A percentile compares a stretch with the other conserved stretches of the same genome.
phyloP scores from a whole-genome alignment of 1,139 yeast species.

The Taphrina communis region DNA sequence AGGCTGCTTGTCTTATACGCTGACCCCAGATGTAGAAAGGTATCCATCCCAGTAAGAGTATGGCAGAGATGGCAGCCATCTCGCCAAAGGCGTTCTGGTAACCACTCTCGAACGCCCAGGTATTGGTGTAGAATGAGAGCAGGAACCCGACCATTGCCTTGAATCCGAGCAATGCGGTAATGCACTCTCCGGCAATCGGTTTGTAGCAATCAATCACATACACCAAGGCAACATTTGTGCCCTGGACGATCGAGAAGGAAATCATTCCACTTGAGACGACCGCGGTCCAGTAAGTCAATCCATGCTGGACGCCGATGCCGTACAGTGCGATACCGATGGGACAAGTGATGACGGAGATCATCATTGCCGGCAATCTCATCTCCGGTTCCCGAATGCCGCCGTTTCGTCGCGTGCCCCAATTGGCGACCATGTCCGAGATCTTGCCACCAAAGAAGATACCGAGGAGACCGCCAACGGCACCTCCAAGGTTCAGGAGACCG shows the following conservation, averaged over 20 bases:
- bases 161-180: constrained; percentile 3
- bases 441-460: constrained; percentile 4
- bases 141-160: constrained; percentile 6
- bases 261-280: neutral
- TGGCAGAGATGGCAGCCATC: constrained; percentile 1
- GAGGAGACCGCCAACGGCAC: constrained; percentile 5
- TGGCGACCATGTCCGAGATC: constrained; percentile 3
- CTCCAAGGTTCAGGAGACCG: constrained; percentile 1
- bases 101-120: constrained; percentile 5
- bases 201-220: constrained; percentile 9
- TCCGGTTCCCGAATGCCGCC: constrained; percentile 14
- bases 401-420: constrained; percentile 11
- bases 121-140: constrained; percentile 3
- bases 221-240: neutral
- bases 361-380: constrained; percentile 7
- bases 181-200: constrained; percentile 4
- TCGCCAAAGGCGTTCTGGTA: constrained; percentile 1
- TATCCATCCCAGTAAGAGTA: constrained; percentile 3
- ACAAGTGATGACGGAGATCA: constrained; percentile 5
- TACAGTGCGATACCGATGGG: constrained; percentile 2
- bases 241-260: constrained; percentile 2
- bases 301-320: neutral
- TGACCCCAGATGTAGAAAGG: constrained; percentile 14
- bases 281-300: neutral
- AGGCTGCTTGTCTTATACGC: neutral